Evolutionary conservation across 495 filamentous ascomycete genomes (phyloP), one percentile per base, ranked within the genome.

Genomic region (Penicilliopsis zonata): DNA sequence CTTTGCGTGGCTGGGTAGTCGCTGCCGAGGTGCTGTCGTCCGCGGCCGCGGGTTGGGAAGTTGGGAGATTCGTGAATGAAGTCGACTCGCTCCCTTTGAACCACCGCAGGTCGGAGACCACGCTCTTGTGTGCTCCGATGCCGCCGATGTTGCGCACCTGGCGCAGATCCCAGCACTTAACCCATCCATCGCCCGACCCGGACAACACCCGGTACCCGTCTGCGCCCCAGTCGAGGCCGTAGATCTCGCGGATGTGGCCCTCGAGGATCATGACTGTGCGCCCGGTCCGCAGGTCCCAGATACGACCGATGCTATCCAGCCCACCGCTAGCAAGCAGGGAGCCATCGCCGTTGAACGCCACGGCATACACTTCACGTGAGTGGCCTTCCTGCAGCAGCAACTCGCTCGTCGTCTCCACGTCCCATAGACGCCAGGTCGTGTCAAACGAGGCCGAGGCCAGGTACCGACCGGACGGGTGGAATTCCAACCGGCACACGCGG

Each of bases 381-480:
- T 99, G 90, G 3, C 92, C 90, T 62, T 99, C 90, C 59, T 96
- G 92, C 3, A 94, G 60, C 0, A 88, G 65, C 3, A 98, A 62
- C 43, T 96, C 87, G 2, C 78, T 78, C 0, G 71, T 80, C 1
- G 78, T 88, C 33, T 82, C 74, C 0, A 95, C 70, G 47, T 99
- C 92, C 92, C 92, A 99, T 35, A 99, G 57, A 15, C 90, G 74
- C 90, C 90, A 99, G 0, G 88, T 94, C 3, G 87, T 95, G 49
- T 99, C 90, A 45, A 84, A 88, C 1, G 86, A 94, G 1, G 90
- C 90, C 1, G 86, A 94, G 1, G 90, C 90, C 14, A 95, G 70
- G 46, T 88, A 95, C 34, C 70, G 67, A 12, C 90, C 88, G 3
- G 83, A 92, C 0, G 90, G 90, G 42, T 99, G 92, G 49, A 96